phyloP scores from a whole-genome alignment of 2,329 filamentous ascomycete species.

The Torrubiella hemipterigena region DNA sequence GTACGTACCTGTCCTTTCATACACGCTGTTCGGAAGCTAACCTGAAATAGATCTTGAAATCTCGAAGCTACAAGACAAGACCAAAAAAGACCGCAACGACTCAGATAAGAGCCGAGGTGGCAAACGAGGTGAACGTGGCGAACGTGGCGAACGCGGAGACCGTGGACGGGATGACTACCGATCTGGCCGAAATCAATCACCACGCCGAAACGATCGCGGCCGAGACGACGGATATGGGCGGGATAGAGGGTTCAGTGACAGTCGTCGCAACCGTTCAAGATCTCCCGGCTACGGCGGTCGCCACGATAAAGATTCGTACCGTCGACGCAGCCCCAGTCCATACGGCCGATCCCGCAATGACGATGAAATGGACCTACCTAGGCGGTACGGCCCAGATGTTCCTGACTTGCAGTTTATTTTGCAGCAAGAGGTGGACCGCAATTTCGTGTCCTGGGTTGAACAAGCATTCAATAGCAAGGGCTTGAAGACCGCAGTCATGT shows the following conservation, averaged over 20 bases:
- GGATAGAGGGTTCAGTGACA: slow-evolving; percentile 29
- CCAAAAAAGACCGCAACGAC: slow-evolving; percentile 46
- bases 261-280: slow-evolving; percentile 43
- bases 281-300: slow-evolving; percentile 45
- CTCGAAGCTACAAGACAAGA: slow-evolving; percentile 73
- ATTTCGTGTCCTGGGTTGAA: slow-evolving; percentile 78
- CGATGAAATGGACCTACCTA: slow-evolving; percentile 57
- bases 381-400: slow-evolving; percentile 60
- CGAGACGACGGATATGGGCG: slow-evolving; percentile 50
- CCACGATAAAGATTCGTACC: slow-evolving; percentile 39
- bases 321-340: slow-evolving; percentile 61
- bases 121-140: slow-evolving; percentile 29
- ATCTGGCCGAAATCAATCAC: slow-evolving; percentile 46
- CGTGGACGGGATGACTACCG: slow-evolving; percentile 51
- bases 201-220: slow-evolving; percentile 43
- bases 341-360: slow-evolving; percentile 34
- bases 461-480: slow-evolving; percentile 59
- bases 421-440: slow-evolving; percentile 62
- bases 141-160: no score
- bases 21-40: slow-evolving; percentile 14
- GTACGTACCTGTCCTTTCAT: slow-evolving; percentile 42
- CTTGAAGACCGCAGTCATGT: slow-evolving; percentile 67
- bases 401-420: slow-evolving; percentile 85
- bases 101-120: slow-evolving; percentile 43
- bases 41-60: slow-evolving; percentile 63